Percentiles rank a stretch among this genome's conserved stretches.
Conservation (phyloP, 352 stramenopile species). For the Blastocystis sp. region DNA sequence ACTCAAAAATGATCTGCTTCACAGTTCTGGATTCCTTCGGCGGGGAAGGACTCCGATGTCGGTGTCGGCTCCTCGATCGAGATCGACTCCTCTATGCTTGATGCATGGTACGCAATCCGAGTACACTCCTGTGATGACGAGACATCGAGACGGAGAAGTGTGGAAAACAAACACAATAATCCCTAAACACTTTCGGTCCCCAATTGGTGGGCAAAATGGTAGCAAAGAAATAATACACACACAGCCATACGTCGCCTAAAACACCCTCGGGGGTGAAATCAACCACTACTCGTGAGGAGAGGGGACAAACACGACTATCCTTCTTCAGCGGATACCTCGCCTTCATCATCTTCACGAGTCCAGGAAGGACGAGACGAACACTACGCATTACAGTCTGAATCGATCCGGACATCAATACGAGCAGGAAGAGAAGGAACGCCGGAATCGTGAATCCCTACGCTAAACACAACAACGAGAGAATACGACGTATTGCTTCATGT, state of each 20-base stretch:
- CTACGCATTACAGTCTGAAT: not conserved
- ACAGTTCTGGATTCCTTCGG: constrained; percentile 34
- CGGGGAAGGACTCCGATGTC: not conserved
- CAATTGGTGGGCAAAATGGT: constrained; percentile 48
- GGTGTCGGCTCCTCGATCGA: constrained; percentile 34
- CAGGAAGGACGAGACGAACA: not conserved
- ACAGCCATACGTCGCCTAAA: constrained; percentile 34
- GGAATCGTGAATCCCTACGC: constrained; percentile 15
- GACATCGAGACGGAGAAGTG: not conserved
- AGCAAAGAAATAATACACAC: constrained; percentile 63
- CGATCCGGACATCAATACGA: not conserved
- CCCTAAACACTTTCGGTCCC: constrained; percentile 53
- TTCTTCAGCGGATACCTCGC: not conserved
- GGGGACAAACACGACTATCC: not conserved
- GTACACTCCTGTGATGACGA: constrained; percentile 42
- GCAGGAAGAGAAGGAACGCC: not conserved
- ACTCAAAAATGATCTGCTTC: constrained; percentile 67
- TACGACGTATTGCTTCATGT: constrained; percentile 45
- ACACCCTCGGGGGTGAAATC: constrained; percentile 42
- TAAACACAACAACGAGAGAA: not conserved
- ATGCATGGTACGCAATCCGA: not conserved
- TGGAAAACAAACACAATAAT: not conserved
- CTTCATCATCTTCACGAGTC: not conserved
- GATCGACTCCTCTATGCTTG: constrained; percentile 66
- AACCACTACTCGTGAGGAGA: constrained; percentile 45